A percentile compares a stretch with the other conserved stretches of the same genome.
Conservation (phyloP, 164 flowering plant species). For the Vitis vinifera region ASM3070453v1 NC_081808.1:25827501-25828000, state of each 20-base stretch:
- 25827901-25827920: constrained; percentile 75
- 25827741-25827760: constrained; percentile 40
- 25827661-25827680: constrained; percentile 40
- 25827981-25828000: constrained; percentile 34
- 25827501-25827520: constrained; percentile 48
- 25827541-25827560: constrained; percentile 35
- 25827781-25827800: constrained; percentile 42
- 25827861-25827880: constrained; percentile 20
- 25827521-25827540: constrained; percentile 1
- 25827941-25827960: constrained; percentile 52
- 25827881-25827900: constrained; percentile 24
- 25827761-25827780: constrained; percentile 56
- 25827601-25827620: constrained; percentile 44
- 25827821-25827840: constrained; percentile 44
- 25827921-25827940: constrained; percentile 60
- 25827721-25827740: constrained; percentile 32
- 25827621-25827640: constrained; percentile 52
- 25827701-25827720: constrained; percentile 34
- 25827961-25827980: constrained; percentile 33
- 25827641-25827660: constrained; percentile 46
- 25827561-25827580: constrained; percentile 38
- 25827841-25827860: constrained; percentile 47
- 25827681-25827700: constrained; percentile 52
- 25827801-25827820: constrained; percentile 46
- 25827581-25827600: constrained; percentile 45